A percentile compares a stretch with the other conserved stretches of the same genome.
These are phyloP conservation scores for Naganishia randhawae DNA, from an alignment of 768 basidiomycete genomes.

Conservation along the genomic window DNA sequence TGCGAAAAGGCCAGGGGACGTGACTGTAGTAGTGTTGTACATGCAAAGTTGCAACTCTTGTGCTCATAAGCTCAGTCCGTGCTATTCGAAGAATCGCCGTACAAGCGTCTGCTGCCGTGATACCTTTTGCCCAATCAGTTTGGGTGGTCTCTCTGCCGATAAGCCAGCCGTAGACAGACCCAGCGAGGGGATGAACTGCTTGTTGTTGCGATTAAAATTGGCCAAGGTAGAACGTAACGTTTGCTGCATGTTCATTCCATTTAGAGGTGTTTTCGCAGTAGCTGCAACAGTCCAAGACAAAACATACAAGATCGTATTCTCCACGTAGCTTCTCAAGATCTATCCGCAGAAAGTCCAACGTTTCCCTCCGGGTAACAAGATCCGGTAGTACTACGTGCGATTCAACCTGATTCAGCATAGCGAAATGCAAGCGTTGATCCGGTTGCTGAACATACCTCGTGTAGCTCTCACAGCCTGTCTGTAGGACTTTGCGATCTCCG, in stretches of 20 bases:
- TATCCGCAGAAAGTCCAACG: conserved; percentile 43
- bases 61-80: too few relatives aligned
- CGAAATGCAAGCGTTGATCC: not conserved
- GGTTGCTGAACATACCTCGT: conserved; percentile 35
- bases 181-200: conserved; percentile 41
- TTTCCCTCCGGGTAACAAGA: conserved; percentile 42
- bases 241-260: conserved; percentile 28
- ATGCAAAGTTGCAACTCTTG: not conserved
- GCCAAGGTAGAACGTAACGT: conserved; percentile 39
- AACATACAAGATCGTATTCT: conserved; percentile 41
- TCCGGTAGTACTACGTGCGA: conserved; percentile 46
- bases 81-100: conserved; percentile 20
- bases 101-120: conserved; percentile 14
- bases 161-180: conserved; percentile 36
- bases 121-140: conserved; percentile 20
- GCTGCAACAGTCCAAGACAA: not conserved
- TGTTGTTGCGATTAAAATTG: conserved; percentile 41
- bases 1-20: conserved; percentile 65
- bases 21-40: not conserved
- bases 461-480: conserved; percentile 44
- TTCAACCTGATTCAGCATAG: not conserved
- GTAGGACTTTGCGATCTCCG: conserved; percentile 43
- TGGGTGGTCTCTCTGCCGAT: conserved; percentile 2
- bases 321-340: conserved; percentile 43
- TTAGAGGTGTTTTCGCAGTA: not conserved